Base-by-base conservation (phyloP, 2,329 filamentous ascomycete species). In the Ilyonectria mors-panacis region DNA sequence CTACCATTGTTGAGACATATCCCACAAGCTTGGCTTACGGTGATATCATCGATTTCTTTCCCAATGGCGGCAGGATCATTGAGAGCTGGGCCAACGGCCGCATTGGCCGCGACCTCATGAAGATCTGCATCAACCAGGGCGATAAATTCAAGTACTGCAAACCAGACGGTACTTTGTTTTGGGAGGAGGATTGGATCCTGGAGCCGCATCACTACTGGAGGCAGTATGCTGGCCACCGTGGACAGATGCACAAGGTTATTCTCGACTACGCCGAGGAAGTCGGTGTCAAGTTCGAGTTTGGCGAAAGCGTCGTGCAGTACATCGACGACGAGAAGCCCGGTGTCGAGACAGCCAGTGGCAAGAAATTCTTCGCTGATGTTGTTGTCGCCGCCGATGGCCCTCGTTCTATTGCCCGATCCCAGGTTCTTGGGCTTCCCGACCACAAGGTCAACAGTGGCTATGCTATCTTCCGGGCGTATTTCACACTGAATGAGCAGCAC, bases 1-100 rank as follows among this genome's bases (percentile, higher is more conserved):
- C 77, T 63, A 77, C 75, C 45, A 78, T 85, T 17, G 78, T 86
- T 45, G 86, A 87, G 64, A 85, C 83, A 26, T 81, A 85, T 63
- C 76, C 81, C 7, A 57, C 51, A 10, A 57, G 51, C 51, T 19
- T 19, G 9, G 44, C 42, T 7, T 45, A 63, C 10, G 60, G 60
- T 2, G 53, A 63, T 15, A 26, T 63, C 12, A 81, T 55, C 50
- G 57, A 60, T 19, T 51, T 60, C 23, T 50, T 60, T 21, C 57
- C 44, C 19, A 60, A 60, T 23, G 57, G 30, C 45, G 57, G 57
- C 4, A 30, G 57, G 8, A 26, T 50, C 19, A 60, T 60, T n/a
- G 33, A 21, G 9, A 44, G 17, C 8, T 60, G 57, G 57, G 57
- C 17, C 13, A 44, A 60, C 26, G 57, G 57, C n/a, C 33, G 33